Percentiles rank a stretch among this genome's conserved stretches.
These are phyloP conservation scores for Trichoderma brevicompactum DNA, from an alignment of 2,329 filamentous ascomycete species.

Conservation along the genomic window DNA sequence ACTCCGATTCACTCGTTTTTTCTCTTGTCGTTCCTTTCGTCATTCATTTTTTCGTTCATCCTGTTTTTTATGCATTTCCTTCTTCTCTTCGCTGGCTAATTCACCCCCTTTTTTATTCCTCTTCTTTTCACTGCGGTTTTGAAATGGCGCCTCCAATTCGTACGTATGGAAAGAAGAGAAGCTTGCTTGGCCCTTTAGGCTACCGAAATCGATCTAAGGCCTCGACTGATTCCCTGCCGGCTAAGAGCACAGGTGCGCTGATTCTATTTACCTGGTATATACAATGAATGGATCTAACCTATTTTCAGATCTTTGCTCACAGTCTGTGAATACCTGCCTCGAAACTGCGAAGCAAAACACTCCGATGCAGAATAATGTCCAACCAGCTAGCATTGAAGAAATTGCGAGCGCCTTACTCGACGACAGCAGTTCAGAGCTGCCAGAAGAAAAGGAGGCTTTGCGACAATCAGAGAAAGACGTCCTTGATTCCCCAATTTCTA, in stretches of 20 bases:
- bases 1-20: constrained; percentile 24
- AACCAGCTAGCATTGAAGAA: constrained; percentile 33
- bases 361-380: constrained; percentile 21
- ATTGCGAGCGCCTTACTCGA: constrained; percentile 41
- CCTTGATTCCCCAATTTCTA: background rate
- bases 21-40: constrained; percentile 25
- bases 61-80: constrained; percentile 1
- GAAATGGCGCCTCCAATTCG: constrained; percentile 37
- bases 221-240: constrained; percentile 29
- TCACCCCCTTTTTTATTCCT: constrained; percentile 19
- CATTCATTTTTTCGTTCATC: constrained; percentile 22
- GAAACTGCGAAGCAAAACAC: constrained; percentile 29
- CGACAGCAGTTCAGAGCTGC: constrained; percentile 31
- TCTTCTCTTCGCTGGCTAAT: constrained; percentile 11
- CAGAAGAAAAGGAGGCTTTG: constrained; percentile 16
- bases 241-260: constrained; percentile 33
- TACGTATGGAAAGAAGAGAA: constrained; percentile 41
- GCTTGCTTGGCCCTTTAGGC: constrained; percentile 37
- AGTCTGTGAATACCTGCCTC: constrained; percentile 21
- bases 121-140: constrained; percentile 10
- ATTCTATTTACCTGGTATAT: background rate
- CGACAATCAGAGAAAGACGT: constrained; percentile 8
- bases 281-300: background rate
- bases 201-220: constrained; percentile 37
- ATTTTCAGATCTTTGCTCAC: constrained; percentile 2